A percentile compares a stretch with the other conserved stretches of the same genome.
These are phyloP conservation scores for Sequoiadendron giganteum DNA, from an alignment of 75 land plant genomes.

Conservation along the genomic window DNA sequence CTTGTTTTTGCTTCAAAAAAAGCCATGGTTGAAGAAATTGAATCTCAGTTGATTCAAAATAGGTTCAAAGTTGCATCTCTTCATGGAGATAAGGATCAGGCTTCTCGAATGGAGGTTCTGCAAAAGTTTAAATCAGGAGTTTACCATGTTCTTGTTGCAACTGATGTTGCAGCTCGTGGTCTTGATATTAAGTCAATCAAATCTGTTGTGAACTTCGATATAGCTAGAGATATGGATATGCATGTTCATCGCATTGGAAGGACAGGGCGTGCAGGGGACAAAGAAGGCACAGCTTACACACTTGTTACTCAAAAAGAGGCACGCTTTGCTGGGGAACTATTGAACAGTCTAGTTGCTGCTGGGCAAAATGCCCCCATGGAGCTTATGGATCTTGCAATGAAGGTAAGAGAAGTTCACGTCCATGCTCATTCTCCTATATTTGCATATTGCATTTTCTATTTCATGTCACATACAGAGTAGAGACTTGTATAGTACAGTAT, in stretches of 20 bases:
- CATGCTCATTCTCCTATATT: background rate
- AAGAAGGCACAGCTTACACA: constrained; percentile 94
- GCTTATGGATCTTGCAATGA: constrained; percentile 97
- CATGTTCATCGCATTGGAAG: constrained; percentile 99
- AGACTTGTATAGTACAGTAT: background rate
- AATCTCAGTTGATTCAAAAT: constrained; percentile 53
- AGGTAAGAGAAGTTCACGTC: constrained; percentile 37
- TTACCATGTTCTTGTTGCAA: constrained; percentile 91
- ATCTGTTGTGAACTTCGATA: constrained; percentile 92
- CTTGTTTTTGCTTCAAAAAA: constrained; percentile 94
- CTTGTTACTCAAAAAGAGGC: constrained; percentile 93
- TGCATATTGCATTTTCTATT: background rate
- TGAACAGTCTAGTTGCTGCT: constrained; percentile 89
- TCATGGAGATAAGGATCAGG: constrained; percentile 99
- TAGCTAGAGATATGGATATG: constrained; percentile 97
- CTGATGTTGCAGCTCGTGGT: constrained; percentile 99
- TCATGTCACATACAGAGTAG: background rate
- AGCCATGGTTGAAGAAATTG: constrained; percentile 87
- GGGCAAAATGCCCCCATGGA: constrained; percentile 89
- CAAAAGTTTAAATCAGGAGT: constrained; percentile 87
- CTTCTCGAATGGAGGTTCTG: constrained; percentile 91
- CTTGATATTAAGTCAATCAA: constrained; percentile 98
- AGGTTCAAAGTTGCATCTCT: constrained; percentile 91
- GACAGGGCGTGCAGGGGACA: constrained; percentile 99
- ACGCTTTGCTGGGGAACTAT: constrained; percentile 94